Percentiles rank a stretch among this genome's conserved stretches.
These are phyloP conservation scores for Pleurotus tuoliensis DNA, from an alignment of 768 basidiomycete species.

Conservation along the genomic window DNA sequence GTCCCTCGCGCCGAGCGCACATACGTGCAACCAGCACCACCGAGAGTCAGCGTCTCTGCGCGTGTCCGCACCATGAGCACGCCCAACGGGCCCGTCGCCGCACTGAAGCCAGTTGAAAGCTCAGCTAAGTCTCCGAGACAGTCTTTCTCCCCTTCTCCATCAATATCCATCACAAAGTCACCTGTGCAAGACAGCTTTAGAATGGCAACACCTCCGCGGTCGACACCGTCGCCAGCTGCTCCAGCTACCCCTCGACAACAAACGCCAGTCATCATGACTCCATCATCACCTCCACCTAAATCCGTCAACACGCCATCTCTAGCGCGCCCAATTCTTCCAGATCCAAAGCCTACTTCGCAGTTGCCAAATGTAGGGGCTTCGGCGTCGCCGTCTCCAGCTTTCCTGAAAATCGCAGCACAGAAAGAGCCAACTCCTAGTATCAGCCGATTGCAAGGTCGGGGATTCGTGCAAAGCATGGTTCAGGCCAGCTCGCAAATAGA, in stretches of 20 bases:
- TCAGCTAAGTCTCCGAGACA: neutral
- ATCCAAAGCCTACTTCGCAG: constrained; percentile 39
- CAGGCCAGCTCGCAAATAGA: constrained; percentile 60
- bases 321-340: constrained; percentile 50
- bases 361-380: constrained; percentile 41
- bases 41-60: neutral
- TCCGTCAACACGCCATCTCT: constrained; percentile 39
- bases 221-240: constrained; percentile 12
- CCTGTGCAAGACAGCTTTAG: neutral
- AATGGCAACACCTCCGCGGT: neutral
- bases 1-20: neutral
- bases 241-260: constrained; percentile 24
- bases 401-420: constrained; percentile 48
- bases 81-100: constrained; percentile 8
- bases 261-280: constrained; percentile 12
- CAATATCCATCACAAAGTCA: neutral
- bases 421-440: constrained; percentile 83
- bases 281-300: constrained; percentile 24
- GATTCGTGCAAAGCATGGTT: constrained; percentile 82
- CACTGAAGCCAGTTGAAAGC: constrained; percentile 11
- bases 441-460: constrained; percentile 77
- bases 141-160: neutral
- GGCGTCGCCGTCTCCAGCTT: constrained; percentile 48
- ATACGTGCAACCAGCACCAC: neutral
- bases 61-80: constrained; percentile 40